Conservation (phyloP, 305 asterid genomes). For the Plantago lanceolata region DNA sequence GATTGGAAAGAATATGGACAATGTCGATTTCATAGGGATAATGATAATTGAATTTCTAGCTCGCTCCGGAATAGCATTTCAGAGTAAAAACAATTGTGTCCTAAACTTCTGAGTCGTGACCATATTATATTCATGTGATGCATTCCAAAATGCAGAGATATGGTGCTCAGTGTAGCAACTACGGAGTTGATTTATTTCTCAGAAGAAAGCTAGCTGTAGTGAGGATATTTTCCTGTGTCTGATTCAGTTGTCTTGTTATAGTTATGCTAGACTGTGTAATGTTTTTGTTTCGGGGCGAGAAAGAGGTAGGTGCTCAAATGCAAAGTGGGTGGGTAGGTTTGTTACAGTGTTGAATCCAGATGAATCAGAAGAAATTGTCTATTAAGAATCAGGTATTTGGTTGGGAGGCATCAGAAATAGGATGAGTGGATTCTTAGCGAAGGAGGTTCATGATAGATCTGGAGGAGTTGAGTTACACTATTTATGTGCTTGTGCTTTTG, state of each 20-base stretch:
- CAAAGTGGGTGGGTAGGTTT: too few species aligned
- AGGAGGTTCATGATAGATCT: neutral
- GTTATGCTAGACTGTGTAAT: slow-evolving; percentile 1
- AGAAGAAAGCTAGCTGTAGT: neutral
- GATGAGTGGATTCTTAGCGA: neutral
- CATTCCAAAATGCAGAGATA: too few species aligned
- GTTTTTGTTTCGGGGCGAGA: neutral
- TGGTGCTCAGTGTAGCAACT: too few species aligned
- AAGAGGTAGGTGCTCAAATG: neutral
- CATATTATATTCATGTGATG: too few species aligned
- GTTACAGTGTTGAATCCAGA: too few species aligned
- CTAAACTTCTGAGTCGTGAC: neutral
- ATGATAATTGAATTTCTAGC: neutral
- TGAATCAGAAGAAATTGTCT: neutral
- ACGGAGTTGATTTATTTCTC: neutral
- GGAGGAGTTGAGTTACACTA: neutral
- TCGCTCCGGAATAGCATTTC: neutral
- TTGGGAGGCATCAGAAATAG: neutral
- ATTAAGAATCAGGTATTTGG: neutral
- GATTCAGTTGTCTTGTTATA: slow-evolving; percentile 1
- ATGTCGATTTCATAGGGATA: too few species aligned
- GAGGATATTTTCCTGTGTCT: neutral
- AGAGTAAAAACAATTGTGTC: neutral
- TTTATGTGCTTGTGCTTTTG: too few species aligned
- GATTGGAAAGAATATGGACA: neutral